Evolutionary conservation across 768 basidiomycete species (phyloP), one percentile per base, ranked within the genome.

Genomic region (Tricholoma flavovirens): DNA sequence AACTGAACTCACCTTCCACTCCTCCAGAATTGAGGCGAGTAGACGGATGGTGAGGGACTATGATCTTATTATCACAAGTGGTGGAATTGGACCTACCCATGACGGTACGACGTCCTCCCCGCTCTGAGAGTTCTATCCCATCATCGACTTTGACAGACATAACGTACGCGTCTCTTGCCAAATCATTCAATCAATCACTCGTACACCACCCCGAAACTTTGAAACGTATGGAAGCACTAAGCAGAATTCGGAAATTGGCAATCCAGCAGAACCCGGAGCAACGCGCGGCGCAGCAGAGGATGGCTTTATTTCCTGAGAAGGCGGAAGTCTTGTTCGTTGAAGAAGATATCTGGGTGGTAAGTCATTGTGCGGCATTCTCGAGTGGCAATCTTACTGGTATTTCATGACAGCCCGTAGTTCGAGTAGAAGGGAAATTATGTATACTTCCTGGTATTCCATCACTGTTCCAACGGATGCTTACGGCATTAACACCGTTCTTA

Each of bases 41-140:
- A 76, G 83, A 58, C 77, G 93, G 17, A 83, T 98, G 80, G 86
- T 88, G 36, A 71, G 77, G 35, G 81, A 80, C 46, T 95, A 93
- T 68, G 95, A 97, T 68, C 86, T 94, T 62, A 93, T 97, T 26
- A 78, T 98, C 53, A 95, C 92, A 0, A 87, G 84, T 11, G 94
- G 95, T 1, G 94, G 95, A 0, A 93, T 97, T 54, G 93, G 93
- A 0, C 90, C 92, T 2, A 95, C 92, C 11, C 91, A 93, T 64
- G 92, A 92, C 65, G 90, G 90, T 89, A 60, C 55, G 79, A 15
- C 29, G 35, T 53, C 36, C 17, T 36, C 49, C 12, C 29, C 19
- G 26, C 21, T 50, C 8, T 30, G 56, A 46, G 53, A 45, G 15
- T 12, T 30, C 33, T 22, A 5, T 32, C 0, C 42, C 42, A 36